Evolutionary conservation across 2,329 filamentous ascomycete genomes (phyloP), one percentile per base, ranked within the genome.

Genomic region (Nemania serpens): DNA sequence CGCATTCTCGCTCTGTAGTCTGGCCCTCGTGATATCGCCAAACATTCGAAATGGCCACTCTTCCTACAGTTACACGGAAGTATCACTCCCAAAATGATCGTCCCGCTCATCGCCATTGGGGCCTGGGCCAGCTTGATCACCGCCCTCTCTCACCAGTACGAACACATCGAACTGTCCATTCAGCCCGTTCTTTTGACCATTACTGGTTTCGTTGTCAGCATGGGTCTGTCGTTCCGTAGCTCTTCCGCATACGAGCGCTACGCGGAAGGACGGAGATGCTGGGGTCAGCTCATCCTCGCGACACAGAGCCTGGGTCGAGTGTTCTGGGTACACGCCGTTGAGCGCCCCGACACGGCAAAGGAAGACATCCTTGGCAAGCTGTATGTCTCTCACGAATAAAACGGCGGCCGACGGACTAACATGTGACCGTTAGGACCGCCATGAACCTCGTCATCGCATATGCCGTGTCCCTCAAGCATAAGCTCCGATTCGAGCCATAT

Each of bases 201-300:
- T n/a, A 85, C 91, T 29, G 91, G 91, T 87, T 93, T 94, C 76
- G 89, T 93, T 60, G 90, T 94, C 70, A 88, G 88, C 84, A 76
- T 93, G 71, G 84, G 89, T 12, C 80, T 94, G 64, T 91, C 88
- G 18, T 93, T 94, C 79, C 88, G 90, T 55, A 91, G 86, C 63
- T 88, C 88, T 0, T 91, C 90, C 3, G 90, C 90, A 9, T 94
- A 94, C 69, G 91, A 94, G 75, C 84, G 89, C 73, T 81, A 78
- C 53, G 71, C 69, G 42, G 87, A 90, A 64, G 87, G 87, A 39
- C 81, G 87, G 39, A 85, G 84, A 68, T 85, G 81, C 68, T 89
- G 86, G 85, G 79, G 85, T 1, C 78, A 84, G 58, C 78, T 88
- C 67, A 85, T 82, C 56, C 79, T 82, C 74, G 88, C 89, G 70